A percentile compares a stretch with the other conserved stretches of the same genome.
These are phyloP conservation scores for Boletus chippewaensis DNA, from an alignment of 1,284 basidiomycete genomes.

Conservation along the genomic window DNA sequence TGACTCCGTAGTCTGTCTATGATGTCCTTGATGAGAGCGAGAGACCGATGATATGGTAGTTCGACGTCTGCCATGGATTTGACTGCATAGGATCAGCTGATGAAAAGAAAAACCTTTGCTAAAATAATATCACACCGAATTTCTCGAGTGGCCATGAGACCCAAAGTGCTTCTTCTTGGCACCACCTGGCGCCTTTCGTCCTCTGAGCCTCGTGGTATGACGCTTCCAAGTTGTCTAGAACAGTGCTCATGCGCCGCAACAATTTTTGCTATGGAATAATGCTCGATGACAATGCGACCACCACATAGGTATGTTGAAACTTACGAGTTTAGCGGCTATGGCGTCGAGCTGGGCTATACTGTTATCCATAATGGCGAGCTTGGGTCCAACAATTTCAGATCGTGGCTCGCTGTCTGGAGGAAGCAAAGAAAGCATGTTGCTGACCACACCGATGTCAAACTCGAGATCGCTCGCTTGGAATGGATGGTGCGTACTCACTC, in stretches of 20 bases:
- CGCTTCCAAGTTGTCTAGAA: conserved; percentile 57
- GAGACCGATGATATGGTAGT: conserved; percentile 60
- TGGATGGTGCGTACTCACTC: conserved; percentile 45
- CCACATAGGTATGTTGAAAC: conserved; percentile 15
- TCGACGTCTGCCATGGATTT: conserved; percentile 51
- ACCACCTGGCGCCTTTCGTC: conserved; percentile 63
- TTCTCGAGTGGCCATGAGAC: conserved; percentile 72
- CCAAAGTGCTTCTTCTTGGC: conserved; percentile 64
- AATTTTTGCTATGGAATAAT: conserved; percentile 52
- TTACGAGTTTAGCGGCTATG: conserved; percentile 58
- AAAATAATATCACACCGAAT: conserved; percentile 46
- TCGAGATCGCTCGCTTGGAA: background rate
- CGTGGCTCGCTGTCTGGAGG: conserved; percentile 48
- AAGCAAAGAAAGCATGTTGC: conserved; percentile 55
- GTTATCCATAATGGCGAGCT: conserved; percentile 60
- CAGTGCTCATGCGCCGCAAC: conserved; percentile 53
- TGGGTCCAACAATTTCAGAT: conserved; percentile 52
- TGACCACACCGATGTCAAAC: conserved; percentile 23
- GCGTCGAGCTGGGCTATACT: conserved; percentile 53
- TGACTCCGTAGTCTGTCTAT: conserved; percentile 57
- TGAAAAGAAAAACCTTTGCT: background rate
- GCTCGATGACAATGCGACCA: background rate
- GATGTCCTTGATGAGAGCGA: conserved; percentile 50
- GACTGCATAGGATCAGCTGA: conserved; percentile 37
- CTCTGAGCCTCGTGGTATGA: conserved; percentile 62